Evolutionary conservation across 2,329 filamentous ascomycete species (phyloP).

Genomic region (Diplodia intermedia): DNA sequence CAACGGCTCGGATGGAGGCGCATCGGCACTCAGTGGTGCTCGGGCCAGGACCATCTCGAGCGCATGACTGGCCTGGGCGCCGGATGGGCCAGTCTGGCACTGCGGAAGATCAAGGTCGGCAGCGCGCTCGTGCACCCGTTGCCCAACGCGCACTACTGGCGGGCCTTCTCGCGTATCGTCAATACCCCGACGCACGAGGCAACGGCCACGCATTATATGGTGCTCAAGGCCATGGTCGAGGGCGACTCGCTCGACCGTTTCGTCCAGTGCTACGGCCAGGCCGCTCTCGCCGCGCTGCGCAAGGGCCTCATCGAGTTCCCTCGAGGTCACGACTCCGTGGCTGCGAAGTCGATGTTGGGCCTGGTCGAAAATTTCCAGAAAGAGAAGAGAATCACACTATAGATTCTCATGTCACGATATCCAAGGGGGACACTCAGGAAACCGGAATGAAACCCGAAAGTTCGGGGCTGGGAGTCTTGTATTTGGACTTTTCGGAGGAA

Average conservation of each 20-base stretch:
- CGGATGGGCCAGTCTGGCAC: constrained; percentile 81
- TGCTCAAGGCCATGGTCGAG: constrained; percentile 61
- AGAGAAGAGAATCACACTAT: constrained; percentile 17
- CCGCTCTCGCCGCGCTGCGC: constrained; percentile 71
- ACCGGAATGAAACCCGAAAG: neutral
- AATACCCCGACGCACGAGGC: constrained; percentile 69
- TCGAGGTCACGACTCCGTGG: constrained; percentile 21
- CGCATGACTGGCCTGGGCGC: constrained; percentile 83
- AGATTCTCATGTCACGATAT: neutral
- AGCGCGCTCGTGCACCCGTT: constrained; percentile 57
- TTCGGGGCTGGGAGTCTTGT: neutral
- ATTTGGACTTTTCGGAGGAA: neutral
- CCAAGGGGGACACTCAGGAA: neutral
- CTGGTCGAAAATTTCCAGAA: constrained; percentile 18
- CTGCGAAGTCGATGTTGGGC: constrained; percentile 19
- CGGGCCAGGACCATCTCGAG: constrained; percentile 76
- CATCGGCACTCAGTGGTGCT: constrained; percentile 59
- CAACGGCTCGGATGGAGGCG: constrained; percentile 44
- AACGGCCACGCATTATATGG: constrained; percentile 56
- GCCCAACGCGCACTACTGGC: constrained; percentile 85
- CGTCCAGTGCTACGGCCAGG: constrained; percentile 79
- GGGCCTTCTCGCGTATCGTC: constrained; percentile 74
- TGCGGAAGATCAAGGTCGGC: constrained; percentile 71
- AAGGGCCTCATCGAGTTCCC: constrained; percentile 32
- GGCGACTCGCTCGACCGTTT: constrained; percentile 74